phyloP scores from a whole-genome alignment of 2,329 filamentous ascomycete species.

The Venturia aucupariae region DNA sequence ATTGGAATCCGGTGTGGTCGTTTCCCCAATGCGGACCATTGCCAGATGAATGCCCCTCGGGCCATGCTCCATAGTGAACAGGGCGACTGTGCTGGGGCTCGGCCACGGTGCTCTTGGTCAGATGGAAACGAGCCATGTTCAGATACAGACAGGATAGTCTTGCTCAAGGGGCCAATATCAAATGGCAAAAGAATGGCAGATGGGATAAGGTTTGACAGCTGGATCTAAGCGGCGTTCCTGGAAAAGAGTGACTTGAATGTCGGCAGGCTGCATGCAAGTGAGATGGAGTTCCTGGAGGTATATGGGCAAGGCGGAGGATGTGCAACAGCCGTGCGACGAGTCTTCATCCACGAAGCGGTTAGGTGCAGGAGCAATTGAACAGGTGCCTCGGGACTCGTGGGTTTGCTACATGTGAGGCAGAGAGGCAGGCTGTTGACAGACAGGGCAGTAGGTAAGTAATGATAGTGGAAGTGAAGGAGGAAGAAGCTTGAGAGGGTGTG shows the following conservation, averaged over 20 bases:
- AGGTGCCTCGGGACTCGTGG: slow-evolving; percentile 2
- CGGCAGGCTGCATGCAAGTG: slow-evolving; percentile 14
- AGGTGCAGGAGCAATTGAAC: slow-evolving; percentile 14
- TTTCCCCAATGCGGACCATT: slow-evolving; percentile 23
- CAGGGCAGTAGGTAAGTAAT: background rate
- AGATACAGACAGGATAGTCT: background rate
- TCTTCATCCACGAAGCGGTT: slow-evolving; percentile 4
- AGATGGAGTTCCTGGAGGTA: slow-evolving; percentile 11
- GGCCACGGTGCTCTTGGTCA: slow-evolving; percentile 32
- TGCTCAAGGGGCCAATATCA: slow-evolving; percentile 10
- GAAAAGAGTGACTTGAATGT: slow-evolving; percentile 10
- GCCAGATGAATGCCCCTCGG: slow-evolving; percentile 23
- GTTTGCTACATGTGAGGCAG: slow-evolving; percentile 12
- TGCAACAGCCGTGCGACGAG: slow-evolving; percentile 13
- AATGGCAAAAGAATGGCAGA: background rate
- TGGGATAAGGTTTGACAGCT: slow-evolving; percentile 1
- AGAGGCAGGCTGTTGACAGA: background rate
- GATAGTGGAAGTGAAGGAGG: background rate
- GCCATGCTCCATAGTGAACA: slow-evolving; percentile 24
- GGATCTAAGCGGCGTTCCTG: slow-evolving; percentile 8
- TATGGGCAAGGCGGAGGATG: background rate
- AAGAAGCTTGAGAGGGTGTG: slow-evolving; percentile 5
- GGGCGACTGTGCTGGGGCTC: slow-evolving; percentile 29
- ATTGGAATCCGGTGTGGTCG: slow-evolving; percentile 22
- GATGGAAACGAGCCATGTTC: background rate